These are phyloP conservation scores for Calocybe cyanea DNA, from an alignment of 768 basidiomycete species.

Conservation along the genomic window DNA sequence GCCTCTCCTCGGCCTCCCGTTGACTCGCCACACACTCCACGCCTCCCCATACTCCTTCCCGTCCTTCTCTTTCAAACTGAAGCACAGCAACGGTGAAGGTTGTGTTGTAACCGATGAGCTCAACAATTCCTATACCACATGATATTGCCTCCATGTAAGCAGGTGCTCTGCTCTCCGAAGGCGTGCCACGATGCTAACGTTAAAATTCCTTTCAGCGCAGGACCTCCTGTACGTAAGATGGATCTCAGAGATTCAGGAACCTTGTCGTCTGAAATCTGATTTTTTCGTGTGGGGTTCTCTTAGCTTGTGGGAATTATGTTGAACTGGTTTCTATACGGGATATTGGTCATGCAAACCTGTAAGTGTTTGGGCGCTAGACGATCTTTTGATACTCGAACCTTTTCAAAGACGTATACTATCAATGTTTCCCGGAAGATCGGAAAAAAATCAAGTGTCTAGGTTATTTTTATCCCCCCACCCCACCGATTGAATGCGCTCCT, in stretches of 20 bases:
- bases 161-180: not conserved
- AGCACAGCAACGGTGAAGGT: too few species aligned
- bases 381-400: not conserved
- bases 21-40: too few species aligned
- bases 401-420: constrained; percentile 1
- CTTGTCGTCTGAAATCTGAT: too few species aligned
- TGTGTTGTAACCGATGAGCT: not conserved
- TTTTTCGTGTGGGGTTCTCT: too few species aligned
- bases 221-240: not conserved
- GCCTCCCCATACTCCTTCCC: too few species aligned
- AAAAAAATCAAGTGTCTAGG: not conserved
- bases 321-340: constrained; percentile 11
- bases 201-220: not conserved
- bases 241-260: not conserved
- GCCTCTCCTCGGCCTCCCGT: too few species aligned
- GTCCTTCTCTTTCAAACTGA: too few species aligned
- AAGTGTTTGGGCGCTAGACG: not conserved
- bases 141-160: constrained; percentile 2
- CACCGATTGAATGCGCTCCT: not conserved
- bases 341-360: constrained; percentile 10
- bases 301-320: constrained; percentile 11
- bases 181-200: not conserved
- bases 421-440: constrained; percentile 1
- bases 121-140: not conserved
- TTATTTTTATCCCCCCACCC: not conserved